phyloP scores from a whole-genome alignment of 2,329 filamentous ascomycete species.

The Verticillium nonalfalfae region DNA sequence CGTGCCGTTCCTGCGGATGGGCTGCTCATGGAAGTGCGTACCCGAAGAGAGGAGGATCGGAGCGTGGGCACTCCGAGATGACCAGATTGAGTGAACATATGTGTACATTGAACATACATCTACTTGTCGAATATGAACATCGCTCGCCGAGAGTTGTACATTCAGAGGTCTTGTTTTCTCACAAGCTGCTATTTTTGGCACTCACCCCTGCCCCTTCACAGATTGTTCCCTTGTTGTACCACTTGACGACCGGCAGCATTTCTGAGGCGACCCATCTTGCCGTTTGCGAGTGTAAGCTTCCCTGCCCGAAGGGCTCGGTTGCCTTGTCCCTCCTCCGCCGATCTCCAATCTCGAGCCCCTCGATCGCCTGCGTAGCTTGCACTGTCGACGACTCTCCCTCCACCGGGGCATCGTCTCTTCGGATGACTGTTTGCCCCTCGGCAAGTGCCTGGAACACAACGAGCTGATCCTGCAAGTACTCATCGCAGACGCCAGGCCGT shows the following conservation, averaged over 20 bases:
- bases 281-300: conserved; percentile 51
- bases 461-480: conserved; percentile 55
- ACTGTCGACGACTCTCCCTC: conserved; percentile 8
- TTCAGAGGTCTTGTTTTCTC: background rate
- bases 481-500: conserved; percentile 42
- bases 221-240: conserved; percentile 43
- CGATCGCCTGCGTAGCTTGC: conserved; percentile 19
- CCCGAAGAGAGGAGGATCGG: conserved; percentile 25
- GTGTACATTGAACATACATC: background rate
- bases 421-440: conserved; percentile 42
- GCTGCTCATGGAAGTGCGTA: conserved; percentile 44
- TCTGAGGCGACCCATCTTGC: conserved; percentile 52
- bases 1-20: conserved; percentile 40
- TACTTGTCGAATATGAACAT: background rate
- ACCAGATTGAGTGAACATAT: background rate
- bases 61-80: conserved; percentile 7
- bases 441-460: conserved; percentile 54
- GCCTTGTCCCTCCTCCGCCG: conserved; percentile 35
- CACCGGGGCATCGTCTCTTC: conserved; percentile 16
- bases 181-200: background rate
- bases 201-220: conserved; percentile 38
- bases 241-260: conserved; percentile 40
- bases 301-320: conserved; percentile 47
- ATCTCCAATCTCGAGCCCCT: conserved; percentile 18
- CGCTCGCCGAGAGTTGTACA: background rate